phyloP scores from a whole-genome alignment of 2,329 filamentous ascomycete species.

The Paraconiothyrium brasiliense region DNA sequence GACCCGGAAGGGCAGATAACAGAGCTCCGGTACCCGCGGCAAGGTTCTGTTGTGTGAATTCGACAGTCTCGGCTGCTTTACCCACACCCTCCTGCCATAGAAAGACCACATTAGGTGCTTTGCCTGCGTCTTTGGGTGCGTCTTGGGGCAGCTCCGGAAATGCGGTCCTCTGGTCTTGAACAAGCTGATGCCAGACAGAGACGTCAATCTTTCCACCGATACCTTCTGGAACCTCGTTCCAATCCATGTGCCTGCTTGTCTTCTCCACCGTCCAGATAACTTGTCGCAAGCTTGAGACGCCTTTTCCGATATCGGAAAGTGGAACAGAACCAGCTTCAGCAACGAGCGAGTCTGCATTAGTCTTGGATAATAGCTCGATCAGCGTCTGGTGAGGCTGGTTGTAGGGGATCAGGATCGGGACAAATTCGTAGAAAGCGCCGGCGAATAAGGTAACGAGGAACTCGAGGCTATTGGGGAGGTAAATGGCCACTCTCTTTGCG shows the following conservation, averaged over 20 bases:
- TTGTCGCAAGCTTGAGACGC: conserved; percentile 74
- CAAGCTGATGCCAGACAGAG: conserved; percentile 90
- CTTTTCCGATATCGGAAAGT: conserved; percentile 74
- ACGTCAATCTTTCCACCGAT: conserved; percentile 79
- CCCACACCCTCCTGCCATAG: conserved; percentile 70
- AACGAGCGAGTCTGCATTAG: conserved; percentile 81
- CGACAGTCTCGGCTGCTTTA: conserved; percentile 71
- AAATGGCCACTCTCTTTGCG: conserved; percentile 80
- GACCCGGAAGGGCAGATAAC: conserved; percentile 76
- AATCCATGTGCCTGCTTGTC: conserved; percentile 91
- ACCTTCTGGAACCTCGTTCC: conserved; percentile 86
- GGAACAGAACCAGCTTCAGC: conserved; percentile 88
- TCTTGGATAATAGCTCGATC: conserved; percentile 75
- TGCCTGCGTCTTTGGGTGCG: conserved; percentile 67
- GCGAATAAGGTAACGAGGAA: conserved; percentile 83
- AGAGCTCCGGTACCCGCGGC: conserved; percentile 85
- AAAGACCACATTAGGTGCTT: conserved; percentile 63
- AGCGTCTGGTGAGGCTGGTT: conserved; percentile 75
- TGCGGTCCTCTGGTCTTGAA: conserved; percentile 69
- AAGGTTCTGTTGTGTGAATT: conserved; percentile 86
- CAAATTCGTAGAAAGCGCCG: conserved; percentile 88
- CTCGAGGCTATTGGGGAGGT: conserved; percentile 92
- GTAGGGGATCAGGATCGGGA: conserved; percentile 85
- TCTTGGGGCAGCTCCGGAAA: conserved; percentile 71
- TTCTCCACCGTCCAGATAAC: conserved; percentile 93